Base-by-base conservation (phyloP, 257 asterid genomes). In the Hygrophila difformis region DNA sequence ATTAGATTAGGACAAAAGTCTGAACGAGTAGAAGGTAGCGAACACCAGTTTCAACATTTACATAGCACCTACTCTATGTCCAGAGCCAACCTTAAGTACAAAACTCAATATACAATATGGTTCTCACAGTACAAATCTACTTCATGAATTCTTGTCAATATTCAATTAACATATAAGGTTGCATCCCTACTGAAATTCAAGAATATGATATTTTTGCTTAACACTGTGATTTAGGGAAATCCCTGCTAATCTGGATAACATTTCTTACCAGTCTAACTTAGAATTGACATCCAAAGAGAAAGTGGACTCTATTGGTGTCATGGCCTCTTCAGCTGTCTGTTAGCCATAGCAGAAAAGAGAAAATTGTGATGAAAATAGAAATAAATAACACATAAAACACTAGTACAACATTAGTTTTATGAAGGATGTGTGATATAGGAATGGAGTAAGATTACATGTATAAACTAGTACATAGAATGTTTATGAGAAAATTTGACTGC, bases 291-390 rank as follows among this genome's bases (percentile, higher is more conserved):
- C 95, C 76, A 91, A 61, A 9, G 97, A 91, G 71, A 91, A 91
- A 29, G 97, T 91, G 39, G 99, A 91, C 76, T 91, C 97, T 44
- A 91, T 86, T 38, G 99, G 96, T 1, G 99, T 91, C 97, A 91
- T 86, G 62, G 99, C 99, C 64, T 80, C 97, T 76, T 86, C 99
- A 60, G 99, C 99, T 56, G 92, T 86, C 99, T 91, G 74, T 61
- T 56, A 18, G 57, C 56, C 70, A 62, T 55, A 17, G 60, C 43
- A 46, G 40, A 47, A 10, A 58, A 66, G n/a, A 41, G 12, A 51
- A 36, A 50, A 38, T 18, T 39, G 9, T 34, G n/a, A n/a, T n/a
- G 40, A 39, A 33, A 16, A 29, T 36, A 41, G 24, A 15, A 26
- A 12, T 41, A 41, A 39, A 56, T 33, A 20, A 42, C 43, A 39